Evolutionary conservation across 306 rosid species (phyloP), one percentile per base, ranked within the genome.

Genomic region (Comarum palustre): DNA sequence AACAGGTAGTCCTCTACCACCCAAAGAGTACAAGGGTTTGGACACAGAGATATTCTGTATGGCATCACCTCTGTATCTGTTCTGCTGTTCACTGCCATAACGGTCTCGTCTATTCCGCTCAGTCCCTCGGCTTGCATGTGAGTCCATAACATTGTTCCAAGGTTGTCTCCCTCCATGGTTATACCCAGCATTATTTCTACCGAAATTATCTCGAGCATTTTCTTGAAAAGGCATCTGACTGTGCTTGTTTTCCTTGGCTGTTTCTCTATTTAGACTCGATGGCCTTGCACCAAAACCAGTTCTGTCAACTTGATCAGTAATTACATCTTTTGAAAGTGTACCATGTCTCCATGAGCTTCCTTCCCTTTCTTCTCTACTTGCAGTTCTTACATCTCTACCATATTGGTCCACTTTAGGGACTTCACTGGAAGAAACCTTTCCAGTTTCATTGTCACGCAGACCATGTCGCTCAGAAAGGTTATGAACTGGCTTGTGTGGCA

Each of bases 391-490:
- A 84, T 82, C 89, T 54, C 81, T 80, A 66, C 60, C 71, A 50
- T 73, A 86, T 45, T 80, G 81, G 78, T 87, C 96, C 78, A 79
- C 70, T 77, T 85, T 88, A 54, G 82, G 85, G 84, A 85, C 89
- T 82, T 88, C 94, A 68, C 87, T 82, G 80, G 90, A 85, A 75
- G 84, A 71, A 81, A 81, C 78, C 79, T 85, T 91, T 52, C 96
- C 92, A 77, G 87, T 77, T 78, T 91, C 98, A 88, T 85, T 71
- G 89, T 90, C 94, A 79, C 82, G 69, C 67, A 71, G 89, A 82
- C 84, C 89, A 89, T 90, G 73, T 82, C 87, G 82, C 66, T 89
- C 91, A 74, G 82, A 79, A 68, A 55, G 41, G 59, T 73, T 83
- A 58, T 66, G 84, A 68, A 62, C 79, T 45, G 80, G 87, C 84